A percentile compares a stretch with the other conserved stretches of the same genome.
Conservation (phyloP, 23 red algal genomes). For the Gracilaria gracilis region DNA sequence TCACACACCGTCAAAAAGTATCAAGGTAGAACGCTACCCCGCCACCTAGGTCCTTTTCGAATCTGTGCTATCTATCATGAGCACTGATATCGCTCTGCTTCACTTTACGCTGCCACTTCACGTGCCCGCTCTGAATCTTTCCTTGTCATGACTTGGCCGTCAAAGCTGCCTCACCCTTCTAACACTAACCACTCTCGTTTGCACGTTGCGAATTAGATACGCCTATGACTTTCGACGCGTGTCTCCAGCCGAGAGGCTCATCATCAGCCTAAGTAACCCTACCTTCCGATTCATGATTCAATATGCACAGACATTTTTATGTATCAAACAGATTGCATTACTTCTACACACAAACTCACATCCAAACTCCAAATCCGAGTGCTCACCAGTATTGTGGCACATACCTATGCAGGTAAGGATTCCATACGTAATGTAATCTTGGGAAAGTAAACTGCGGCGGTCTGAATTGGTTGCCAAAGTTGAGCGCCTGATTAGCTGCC, state of each 20-base stretch:
- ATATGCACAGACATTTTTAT: not conserved
- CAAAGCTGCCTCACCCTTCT: too few species aligned
- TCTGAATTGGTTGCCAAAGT: not conserved
- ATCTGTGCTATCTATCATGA: too few species aligned
- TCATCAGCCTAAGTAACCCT: too few species aligned
- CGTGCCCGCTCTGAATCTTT: not conserved
- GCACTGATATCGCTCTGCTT: too few species aligned
- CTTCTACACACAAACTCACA: not conserved
- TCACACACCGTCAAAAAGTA: too few species aligned
- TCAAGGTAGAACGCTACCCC: too few species aligned
- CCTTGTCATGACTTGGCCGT: not conserved
- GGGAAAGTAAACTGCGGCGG: not conserved
- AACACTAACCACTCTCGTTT: too few species aligned
- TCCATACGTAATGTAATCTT: conserved; percentile 4
- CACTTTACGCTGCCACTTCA: not conserved
- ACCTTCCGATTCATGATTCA: too few species aligned
- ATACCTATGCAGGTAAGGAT: not conserved
- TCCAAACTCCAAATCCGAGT: not conserved
- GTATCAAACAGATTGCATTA: conserved; percentile 9
- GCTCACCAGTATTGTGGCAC: conserved; percentile 6
- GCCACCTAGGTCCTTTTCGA: too few species aligned
- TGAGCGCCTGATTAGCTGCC: not conserved
- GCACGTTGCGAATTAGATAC: too few species aligned
- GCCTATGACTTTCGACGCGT: too few species aligned
- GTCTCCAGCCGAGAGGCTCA: too few species aligned